phyloP scores from a whole-genome alignment of 768 basidiomycete species.

The Wakefieldia striispora region DNA sequence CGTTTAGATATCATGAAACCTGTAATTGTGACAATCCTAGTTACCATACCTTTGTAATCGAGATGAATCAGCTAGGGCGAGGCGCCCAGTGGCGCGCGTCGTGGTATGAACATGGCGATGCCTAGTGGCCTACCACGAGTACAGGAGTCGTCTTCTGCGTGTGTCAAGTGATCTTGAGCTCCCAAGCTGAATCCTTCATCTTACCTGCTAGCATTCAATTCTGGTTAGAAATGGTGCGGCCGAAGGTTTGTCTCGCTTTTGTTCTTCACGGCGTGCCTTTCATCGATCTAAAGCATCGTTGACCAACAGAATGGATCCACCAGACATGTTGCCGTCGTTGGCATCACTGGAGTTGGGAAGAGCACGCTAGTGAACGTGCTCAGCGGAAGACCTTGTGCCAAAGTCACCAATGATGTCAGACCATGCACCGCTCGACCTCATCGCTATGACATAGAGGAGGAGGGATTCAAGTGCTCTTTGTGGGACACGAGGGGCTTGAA shows the following conservation, averaged over 20 bases:
- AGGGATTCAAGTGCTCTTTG: background rate
- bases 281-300: background rate
- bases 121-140: constrained; percentile 2
- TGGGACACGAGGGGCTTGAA: constrained; percentile 16
- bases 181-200: background rate
- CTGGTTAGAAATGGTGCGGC: background rate
- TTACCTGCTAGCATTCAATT: background rate
- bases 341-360: constrained; percentile 15
- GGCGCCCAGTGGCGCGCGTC: background rate
- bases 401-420: constrained; percentile 3
- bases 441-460: background rate
- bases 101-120: background rate
- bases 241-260: constrained; percentile 1
- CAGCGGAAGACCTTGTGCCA: background rate
- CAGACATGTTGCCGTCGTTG: constrained; percentile 15
- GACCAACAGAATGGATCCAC: background rate
- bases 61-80: background rate
- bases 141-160: background rate
- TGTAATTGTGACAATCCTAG: no score
- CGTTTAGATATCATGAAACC: no score
- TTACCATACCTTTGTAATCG: background rate
- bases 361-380: constrained; percentile 18
- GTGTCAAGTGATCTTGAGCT: background rate
- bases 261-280: background rate
- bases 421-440: constrained; percentile 2